phyloP scores from a whole-genome alignment of 2,329 filamentous ascomycete species.

The Penicillium sp. region DNA sequence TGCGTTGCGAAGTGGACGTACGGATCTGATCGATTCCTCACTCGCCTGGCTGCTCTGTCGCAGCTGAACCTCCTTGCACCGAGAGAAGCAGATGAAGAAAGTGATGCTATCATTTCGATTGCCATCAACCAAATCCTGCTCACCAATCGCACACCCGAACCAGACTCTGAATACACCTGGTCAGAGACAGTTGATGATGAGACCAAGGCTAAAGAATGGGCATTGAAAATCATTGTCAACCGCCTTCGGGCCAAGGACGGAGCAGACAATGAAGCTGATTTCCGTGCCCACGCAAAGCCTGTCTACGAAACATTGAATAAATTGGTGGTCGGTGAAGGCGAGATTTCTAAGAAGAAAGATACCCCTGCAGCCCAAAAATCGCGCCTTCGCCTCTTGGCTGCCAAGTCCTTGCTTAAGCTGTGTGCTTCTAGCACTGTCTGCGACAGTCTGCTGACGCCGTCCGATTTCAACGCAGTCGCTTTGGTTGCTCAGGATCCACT shows the following conservation, averaged over 20 bases:
- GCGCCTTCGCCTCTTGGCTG: constrained; percentile 77
- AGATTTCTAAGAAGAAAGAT: constrained; percentile 71
- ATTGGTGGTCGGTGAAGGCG: constrained; percentile 72
- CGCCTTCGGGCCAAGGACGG: constrained; percentile 68
- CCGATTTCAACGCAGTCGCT: constrained; percentile 78
- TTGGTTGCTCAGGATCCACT: constrained; percentile 77
- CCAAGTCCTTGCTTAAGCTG: constrained; percentile 78
- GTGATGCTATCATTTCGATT: constrained; percentile 76
- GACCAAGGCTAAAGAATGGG: constrained; percentile 77
- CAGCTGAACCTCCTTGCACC: constrained; percentile 74
- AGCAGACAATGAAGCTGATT: constrained; percentile 42
- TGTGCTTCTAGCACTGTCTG: constrained; percentile 70
- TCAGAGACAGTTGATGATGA: constrained; percentile 75
- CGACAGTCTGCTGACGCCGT: constrained; percentile 70
- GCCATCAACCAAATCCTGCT: constrained; percentile 73
- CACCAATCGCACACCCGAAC: constrained; percentile 59
- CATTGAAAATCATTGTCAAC: constrained; percentile 83
- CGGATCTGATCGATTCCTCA: constrained; percentile 71
- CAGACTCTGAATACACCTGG: constrained; percentile 63
- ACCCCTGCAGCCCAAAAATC: constrained; percentile 77
- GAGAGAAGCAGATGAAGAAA: constrained; percentile 68
- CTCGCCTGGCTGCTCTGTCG: constrained; percentile 52
- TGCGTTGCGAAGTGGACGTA: constrained; percentile 73
- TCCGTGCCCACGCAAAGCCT: constrained; percentile 57
- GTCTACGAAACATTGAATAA: constrained; percentile 78